These are phyloP conservation scores for Pleodorina starrii DNA, from an alignment of 139 green algal species.

Conservation along the genomic window DNA sequence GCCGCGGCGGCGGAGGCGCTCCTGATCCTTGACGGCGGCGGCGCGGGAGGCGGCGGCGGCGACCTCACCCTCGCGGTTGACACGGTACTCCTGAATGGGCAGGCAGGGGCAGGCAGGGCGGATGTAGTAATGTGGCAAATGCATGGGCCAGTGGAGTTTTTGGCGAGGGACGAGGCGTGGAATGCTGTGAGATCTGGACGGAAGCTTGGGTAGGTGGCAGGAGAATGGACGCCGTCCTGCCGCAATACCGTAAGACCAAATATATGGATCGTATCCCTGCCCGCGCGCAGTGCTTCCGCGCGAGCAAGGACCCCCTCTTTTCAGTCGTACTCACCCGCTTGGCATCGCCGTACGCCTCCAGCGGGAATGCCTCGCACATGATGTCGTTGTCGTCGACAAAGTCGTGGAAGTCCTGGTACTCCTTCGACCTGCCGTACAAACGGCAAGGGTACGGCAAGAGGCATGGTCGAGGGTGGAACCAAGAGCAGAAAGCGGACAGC, in stretches of 20 bases:
- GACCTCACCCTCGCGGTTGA: not conserved
- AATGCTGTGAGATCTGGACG: not conserved
- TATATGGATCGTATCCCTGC: no score
- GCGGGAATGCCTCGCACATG: not conserved
- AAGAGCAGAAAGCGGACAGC: not conserved
- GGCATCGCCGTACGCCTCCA: not conserved
- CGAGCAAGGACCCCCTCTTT: not conserved
- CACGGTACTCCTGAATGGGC: not conserved
- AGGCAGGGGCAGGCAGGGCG: not conserved
- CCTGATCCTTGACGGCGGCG: not conserved
- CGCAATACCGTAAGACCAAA: not conserved
- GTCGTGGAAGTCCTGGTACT: not conserved
- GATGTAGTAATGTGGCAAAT: no score
- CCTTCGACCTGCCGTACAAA: not conserved
- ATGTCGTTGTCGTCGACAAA: constrained; percentile 28
- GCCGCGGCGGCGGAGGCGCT: not conserved
- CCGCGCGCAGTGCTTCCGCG: no score
- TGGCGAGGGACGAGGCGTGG: not conserved
- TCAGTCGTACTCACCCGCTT: not conserved
- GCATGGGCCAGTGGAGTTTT: not conserved
- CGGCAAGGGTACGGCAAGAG: not conserved
- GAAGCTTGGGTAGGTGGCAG: no score
- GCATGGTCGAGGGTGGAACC: no score
- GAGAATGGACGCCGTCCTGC: not conserved
- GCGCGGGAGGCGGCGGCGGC: not conserved